These are phyloP conservation scores for Chlamydomonas eustigma DNA, from an alignment of 139 green algal species.

Conservation along the genomic window DNA sequence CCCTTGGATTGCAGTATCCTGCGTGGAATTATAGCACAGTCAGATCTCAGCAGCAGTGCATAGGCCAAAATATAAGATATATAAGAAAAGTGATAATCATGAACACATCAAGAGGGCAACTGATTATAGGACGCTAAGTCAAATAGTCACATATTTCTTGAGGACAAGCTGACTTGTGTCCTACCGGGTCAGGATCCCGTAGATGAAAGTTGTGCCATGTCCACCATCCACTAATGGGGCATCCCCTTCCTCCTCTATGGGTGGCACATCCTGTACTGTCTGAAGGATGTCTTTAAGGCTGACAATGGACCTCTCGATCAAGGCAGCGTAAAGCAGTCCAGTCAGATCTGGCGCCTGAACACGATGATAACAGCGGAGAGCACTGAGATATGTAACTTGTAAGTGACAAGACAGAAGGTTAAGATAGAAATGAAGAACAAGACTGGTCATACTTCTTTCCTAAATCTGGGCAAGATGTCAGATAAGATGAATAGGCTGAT, in stretches of 20 bases:
- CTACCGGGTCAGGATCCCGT: not conserved
- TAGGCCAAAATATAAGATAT: not conserved
- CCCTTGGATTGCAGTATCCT: not conserved
- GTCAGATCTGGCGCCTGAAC: not conserved
- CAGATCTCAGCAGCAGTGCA: too few relatives aligned
- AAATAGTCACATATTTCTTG: not conserved
- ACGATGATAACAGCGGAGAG: not conserved
- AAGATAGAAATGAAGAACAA: too few relatives aligned
- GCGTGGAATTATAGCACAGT: too few relatives aligned
- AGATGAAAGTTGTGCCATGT: not conserved
- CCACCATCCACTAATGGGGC: constrained; percentile 7
- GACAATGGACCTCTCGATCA: not conserved
- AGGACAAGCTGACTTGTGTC: not conserved
- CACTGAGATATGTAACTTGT: too few relatives aligned
- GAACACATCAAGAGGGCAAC: not conserved
- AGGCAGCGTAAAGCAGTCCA: not conserved
- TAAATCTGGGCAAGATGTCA: not conserved
- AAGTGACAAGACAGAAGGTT: too few relatives aligned
- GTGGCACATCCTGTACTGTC: not conserved
- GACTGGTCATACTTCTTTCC: not conserved
- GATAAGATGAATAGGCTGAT: not conserved
- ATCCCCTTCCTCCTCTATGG: constrained; percentile 14
- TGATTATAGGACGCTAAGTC: not conserved
- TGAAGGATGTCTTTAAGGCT: not conserved
- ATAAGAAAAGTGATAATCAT: not conserved